phyloP scores from a whole-genome alignment of 208 protist genomes.

The Tritrichomonas musculus region DNA sequence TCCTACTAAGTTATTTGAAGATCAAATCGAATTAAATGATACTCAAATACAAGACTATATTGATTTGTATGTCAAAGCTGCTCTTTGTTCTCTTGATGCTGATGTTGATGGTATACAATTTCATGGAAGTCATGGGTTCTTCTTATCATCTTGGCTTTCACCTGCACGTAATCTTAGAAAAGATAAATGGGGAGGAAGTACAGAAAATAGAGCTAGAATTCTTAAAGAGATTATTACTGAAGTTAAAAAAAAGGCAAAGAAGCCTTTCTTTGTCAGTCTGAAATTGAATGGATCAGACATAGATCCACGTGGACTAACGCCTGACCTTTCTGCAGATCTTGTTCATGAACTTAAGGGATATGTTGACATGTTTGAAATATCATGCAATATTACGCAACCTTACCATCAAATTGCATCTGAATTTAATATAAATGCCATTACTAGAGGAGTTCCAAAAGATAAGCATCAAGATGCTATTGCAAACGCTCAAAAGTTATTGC shows the following conservation, averaged over 20 bases:
- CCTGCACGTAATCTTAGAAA: background rate
- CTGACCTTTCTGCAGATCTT: background rate
- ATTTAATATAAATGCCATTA: too few species aligned
- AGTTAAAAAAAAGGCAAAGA: background rate
- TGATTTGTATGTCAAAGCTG: background rate
- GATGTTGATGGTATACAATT: background rate
- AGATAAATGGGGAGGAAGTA: background rate
- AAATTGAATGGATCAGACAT: background rate
- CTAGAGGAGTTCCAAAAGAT: background rate
- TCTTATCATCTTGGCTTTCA: background rate
- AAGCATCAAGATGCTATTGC: background rate
- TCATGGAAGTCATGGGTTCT: slow-evolving; percentile 32
- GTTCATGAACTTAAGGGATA: background rate
- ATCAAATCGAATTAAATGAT: background rate
- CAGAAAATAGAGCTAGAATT: background rate
- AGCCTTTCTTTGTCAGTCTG: background rate
- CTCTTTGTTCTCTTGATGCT: background rate
- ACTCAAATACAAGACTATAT: slow-evolving; percentile 19
- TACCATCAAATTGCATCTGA: too few species aligned
- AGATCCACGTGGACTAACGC: background rate
- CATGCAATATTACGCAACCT: background rate
- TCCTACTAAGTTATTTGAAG: background rate
- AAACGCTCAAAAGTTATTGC: background rate
- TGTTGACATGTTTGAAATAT: slow-evolving; percentile 7
- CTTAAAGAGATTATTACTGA: background rate